A percentile compares a stretch with the other conserved stretches of the same genome.
phyloP scores from a whole-genome alignment of 306 rosid genomes.

The Macrotyloma uniflorum region DNA sequence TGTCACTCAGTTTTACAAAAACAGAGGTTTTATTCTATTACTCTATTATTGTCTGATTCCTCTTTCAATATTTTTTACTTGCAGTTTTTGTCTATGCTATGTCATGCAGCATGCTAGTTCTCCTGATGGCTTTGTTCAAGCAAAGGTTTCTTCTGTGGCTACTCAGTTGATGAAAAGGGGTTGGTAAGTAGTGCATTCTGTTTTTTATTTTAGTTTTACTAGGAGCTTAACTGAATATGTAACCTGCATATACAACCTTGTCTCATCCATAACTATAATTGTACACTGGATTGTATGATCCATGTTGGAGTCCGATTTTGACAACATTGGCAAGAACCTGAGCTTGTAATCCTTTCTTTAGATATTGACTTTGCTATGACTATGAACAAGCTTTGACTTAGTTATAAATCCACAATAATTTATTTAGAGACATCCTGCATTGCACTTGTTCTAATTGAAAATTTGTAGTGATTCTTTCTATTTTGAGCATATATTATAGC shows the following conservation, averaged over 20 bases:
- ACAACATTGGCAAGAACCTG: not conserved
- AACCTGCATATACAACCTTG: constrained; percentile 18
- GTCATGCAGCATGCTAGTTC: constrained; percentile 84
- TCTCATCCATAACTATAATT: constrained; percentile 25
- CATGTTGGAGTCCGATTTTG: not conserved
- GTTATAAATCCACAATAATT: not conserved
- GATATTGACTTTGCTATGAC: not conserved
- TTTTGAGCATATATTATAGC: constrained; percentile 3
- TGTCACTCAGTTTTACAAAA: too few species aligned
- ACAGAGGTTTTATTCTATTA: too few species aligned
- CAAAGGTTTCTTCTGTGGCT: constrained; percentile 92
- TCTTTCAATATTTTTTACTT: constrained; percentile 37
- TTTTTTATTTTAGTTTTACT: constrained; percentile 9
- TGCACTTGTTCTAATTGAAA: constrained; percentile 27
- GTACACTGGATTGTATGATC: not conserved
- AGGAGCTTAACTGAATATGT: not conserved
- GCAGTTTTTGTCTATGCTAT: constrained; percentile 89
- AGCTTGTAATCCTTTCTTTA: not conserved
- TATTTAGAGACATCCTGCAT: constrained; percentile 13
- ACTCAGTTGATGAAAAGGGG: constrained; percentile 96
- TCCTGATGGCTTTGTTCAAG: constrained; percentile 80
- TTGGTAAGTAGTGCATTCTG: constrained; percentile 61
- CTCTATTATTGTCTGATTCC: not conserved
- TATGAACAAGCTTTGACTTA: not conserved
- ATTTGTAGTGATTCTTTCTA: constrained; percentile 10